Base-by-base conservation (phyloP, 2,329 filamentous ascomycete genomes). In the Pseudogymnoascus pannorum region DNA sequence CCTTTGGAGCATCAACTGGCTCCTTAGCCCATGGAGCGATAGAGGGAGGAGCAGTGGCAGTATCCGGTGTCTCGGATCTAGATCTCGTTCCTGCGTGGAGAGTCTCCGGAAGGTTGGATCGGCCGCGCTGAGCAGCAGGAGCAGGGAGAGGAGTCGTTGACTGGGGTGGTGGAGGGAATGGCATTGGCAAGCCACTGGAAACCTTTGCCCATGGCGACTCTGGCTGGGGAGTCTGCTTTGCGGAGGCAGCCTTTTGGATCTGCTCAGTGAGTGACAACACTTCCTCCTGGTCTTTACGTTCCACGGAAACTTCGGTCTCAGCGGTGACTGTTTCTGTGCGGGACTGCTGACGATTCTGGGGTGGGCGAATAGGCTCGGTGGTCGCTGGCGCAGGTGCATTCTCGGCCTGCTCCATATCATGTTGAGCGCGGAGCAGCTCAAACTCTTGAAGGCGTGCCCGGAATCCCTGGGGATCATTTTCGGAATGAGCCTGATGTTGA, bases 21-120 rank as follows among this genome's bases (percentile, higher is more conserved):
- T 97, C 92, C 73, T 94, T 94, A 4, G 94, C 94, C 94, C 94
- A 99, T 0, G 94, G 94, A 0, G 94, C 94, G 66, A 97, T 78
- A 0, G 93, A 91, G 3, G 92, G 84, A 2, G 83, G 80, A 68
- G 72, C 60, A 72, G 70, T 44, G 72, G 75, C 72, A 12, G 77
- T 76, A 44, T 87, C 84, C 2, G 90, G 92, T 0, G 91, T 95
- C 66, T 89, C 88, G 1, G 88, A 90, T 63, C 87, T 78, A 16
- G 84, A 82, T 66, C 86, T 85, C 2, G 57, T 58, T 58, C 57
- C 57, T 80, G 80, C 66, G 80, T 80, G 69, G 57, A 89, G 75
- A 59, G 84, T 80, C 67, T 96, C 92, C 1, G 92, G 91, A 2
- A 97, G 81, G 65, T 92, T 92, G 60, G 92, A 91, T 63, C 87